Conservation (phyloP, 495 filamentous ascomycete genomes). For the Penicillium maclennaniae region DNA sequence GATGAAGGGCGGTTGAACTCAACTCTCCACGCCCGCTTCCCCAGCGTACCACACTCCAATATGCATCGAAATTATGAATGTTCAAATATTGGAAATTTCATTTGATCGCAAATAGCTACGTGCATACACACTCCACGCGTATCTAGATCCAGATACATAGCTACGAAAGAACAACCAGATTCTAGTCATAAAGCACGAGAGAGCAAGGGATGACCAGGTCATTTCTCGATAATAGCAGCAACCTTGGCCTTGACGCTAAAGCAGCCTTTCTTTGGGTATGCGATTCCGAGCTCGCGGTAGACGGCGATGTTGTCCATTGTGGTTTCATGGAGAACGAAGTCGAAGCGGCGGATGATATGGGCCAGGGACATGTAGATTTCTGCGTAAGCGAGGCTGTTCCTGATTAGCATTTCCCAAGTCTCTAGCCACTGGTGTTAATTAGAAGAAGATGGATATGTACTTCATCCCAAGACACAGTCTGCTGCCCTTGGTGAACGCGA, state of each 20-base stretch:
- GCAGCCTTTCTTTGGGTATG: conserved; percentile 10
- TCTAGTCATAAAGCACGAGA: neutral
- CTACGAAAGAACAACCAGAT: too few relatives aligned
- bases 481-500: conserved; percentile 44
- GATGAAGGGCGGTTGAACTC: neutral
- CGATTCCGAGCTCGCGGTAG: conserved; percentile 21
- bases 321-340: conserved; percentile 38
- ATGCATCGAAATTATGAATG: neutral
- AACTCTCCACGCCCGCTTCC: neutral
- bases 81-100: neutral
- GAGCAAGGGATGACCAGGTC: conserved; percentile 6
- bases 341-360: conserved; percentile 32
- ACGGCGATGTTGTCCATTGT: conserved; percentile 29
- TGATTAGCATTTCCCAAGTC: neutral
- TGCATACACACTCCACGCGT: neutral
- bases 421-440: neutral
- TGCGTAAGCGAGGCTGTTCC: conserved; percentile 33
- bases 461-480: conserved; percentile 47
- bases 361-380: conserved; percentile 40
- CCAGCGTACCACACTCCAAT: neutral
- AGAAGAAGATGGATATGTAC: conserved; percentile 19
- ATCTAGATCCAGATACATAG: neutral
- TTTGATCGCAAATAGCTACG: neutral
- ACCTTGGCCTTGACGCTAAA: conserved; percentile 22
- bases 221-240: conserved; percentile 11